Percentiles rank a stretch among this genome's conserved stretches.
Evolutionary conservation across 2,329 filamentous ascomycete genomes (phyloP).

Genomic region (Neospermospora avenae): DNA sequence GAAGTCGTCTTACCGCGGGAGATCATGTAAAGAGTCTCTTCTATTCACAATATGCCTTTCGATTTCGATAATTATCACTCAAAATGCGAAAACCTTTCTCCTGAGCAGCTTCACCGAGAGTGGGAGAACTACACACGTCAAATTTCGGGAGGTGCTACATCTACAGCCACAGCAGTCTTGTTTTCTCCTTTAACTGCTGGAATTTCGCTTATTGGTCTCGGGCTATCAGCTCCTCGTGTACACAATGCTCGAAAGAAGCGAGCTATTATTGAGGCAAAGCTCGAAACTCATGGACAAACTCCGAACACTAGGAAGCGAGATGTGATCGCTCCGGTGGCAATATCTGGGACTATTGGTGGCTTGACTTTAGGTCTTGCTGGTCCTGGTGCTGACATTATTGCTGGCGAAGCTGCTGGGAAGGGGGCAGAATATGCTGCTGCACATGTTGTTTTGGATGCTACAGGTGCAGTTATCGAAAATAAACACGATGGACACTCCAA

Average conservation of each 20-base stretch:
- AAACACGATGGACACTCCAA: slow-evolving; percentile 36
- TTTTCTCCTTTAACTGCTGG: slow-evolving; percentile 41
- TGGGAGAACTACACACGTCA: slow-evolving; percentile 44
- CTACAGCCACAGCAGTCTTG: slow-evolving; percentile 38
- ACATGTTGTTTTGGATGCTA: slow-evolving; percentile 39
- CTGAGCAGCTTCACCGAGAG: slow-evolving; percentile 40
- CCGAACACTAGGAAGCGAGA: slow-evolving; percentile 42
- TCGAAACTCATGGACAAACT: slow-evolving; percentile 35
- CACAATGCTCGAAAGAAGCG: slow-evolving; percentile 43
- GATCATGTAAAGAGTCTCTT: not conserved
- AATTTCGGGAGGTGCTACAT: slow-evolving; percentile 40
- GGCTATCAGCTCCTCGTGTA: slow-evolving; percentile 39
- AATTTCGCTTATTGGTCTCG: slow-evolving; percentile 40
- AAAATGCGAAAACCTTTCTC: slow-evolving; percentile 38
- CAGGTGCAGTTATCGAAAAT: slow-evolving; percentile 38
- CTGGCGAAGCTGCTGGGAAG: slow-evolving; percentile 37
- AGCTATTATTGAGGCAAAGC: slow-evolving; percentile 40
- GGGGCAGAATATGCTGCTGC: slow-evolving; percentile 38
- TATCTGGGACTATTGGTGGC: slow-evolving; percentile 38
- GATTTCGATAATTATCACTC: slow-evolving; percentile 41
- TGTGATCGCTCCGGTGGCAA: slow-evolving; percentile 40
- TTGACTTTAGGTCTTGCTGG: slow-evolving; percentile 39
- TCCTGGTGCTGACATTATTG: slow-evolving; percentile 37
- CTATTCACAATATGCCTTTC: slow-evolving; percentile 38
- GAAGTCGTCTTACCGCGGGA: not conserved